Evolutionary conservation across 2,329 filamentous ascomycete species (phyloP).

Genomic region (Scortechinia acanthostroma): DNA sequence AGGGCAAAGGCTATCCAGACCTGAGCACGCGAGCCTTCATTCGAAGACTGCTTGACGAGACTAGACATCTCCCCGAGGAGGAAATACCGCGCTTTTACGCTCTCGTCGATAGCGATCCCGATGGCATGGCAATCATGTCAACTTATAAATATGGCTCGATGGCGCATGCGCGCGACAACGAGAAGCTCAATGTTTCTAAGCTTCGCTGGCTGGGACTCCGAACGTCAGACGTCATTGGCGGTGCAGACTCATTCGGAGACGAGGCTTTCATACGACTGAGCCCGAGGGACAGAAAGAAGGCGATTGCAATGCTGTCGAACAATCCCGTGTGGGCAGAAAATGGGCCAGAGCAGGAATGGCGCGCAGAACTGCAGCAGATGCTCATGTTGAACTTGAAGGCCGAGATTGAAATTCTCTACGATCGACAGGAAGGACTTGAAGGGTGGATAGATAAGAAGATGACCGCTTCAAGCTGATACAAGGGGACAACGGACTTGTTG

Average conservation of each 20-base stretch:
- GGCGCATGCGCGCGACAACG: constrained; percentile 42
- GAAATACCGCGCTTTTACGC: constrained; percentile 34
- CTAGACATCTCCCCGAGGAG: constrained; percentile 12
- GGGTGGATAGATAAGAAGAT: constrained; percentile 29
- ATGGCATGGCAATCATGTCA: constrained; percentile 53
- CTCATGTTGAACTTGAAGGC: constrained; percentile 54
- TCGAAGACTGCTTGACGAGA: constrained; percentile 26
- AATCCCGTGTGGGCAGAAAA: constrained; percentile 29
- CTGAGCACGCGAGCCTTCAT: constrained; percentile 45
- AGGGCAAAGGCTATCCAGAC: constrained; percentile 63
- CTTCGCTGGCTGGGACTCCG: constrained; percentile 51
- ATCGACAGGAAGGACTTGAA: constrained; percentile 26
- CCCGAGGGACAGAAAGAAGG: constrained; percentile 42
- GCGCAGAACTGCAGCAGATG: constrained; percentile 48
- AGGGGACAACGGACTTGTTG: no score
- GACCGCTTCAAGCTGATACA: no score
- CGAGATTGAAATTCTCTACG: constrained; percentile 48
- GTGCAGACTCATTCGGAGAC: constrained; percentile 15
- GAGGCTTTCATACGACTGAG: constrained; percentile 39
- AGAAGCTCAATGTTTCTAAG: constrained; percentile 29
- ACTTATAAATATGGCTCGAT: constrained; percentile 56
- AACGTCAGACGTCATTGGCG: constrained; percentile 10
- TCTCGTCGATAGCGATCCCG: constrained; percentile 53
- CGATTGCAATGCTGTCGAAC: constrained; percentile 39
- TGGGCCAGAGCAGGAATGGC: constrained; percentile 32